These are phyloP conservation scores for Thecaphora frezii DNA, from an alignment of 1,284 basidiomycete genomes.

Conservation along the genomic window DNA sequence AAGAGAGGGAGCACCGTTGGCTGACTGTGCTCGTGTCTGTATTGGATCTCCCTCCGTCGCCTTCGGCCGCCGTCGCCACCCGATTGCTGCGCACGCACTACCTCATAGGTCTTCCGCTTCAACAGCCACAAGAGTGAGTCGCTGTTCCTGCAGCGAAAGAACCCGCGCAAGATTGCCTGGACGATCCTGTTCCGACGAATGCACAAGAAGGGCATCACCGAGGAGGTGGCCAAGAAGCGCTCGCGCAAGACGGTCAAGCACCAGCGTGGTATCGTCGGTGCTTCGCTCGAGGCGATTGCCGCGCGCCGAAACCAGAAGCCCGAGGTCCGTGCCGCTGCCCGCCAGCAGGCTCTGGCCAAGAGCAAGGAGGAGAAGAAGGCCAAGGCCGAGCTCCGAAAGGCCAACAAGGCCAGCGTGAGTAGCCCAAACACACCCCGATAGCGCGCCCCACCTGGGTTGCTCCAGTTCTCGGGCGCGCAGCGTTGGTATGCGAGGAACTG, in stretches of 20 bases:
- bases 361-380: conserved; percentile 85
- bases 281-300: conserved; percentile 84
- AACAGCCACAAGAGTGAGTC: conserved; percentile 70
- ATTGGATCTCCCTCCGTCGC: too few relatives aligned
- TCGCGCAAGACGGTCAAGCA: conserved; percentile 95
- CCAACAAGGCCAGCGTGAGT: conserved; percentile 69
- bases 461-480: background rate
- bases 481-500: background rate
- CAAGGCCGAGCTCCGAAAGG: conserved; percentile 52
- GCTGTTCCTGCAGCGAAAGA: conserved; percentile 98
- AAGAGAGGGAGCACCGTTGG: too few relatives aligned
- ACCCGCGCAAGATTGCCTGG: conserved; percentile 99
- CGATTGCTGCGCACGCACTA: too few relatives aligned
- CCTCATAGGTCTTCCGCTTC: conserved; percentile 56
- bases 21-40: too few relatives aligned
- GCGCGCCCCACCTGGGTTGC: background rate
- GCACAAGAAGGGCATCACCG: conserved; percentile 99
- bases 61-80: too few relatives aligned
- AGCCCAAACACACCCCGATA: background rate
- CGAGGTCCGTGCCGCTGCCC: conserved; percentile 77
- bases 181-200: conserved; percentile 93
- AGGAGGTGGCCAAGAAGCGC: conserved; percentile 98
- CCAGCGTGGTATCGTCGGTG: conserved; percentile 97
- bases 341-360: conserved; percentile 89
- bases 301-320: conserved; percentile 77